Percentiles rank a stretch among this genome's conserved stretches.
Evolutionary conservation across 208 protist genomes (phyloP).

Genomic region (Crithidia thermophila): DNA sequence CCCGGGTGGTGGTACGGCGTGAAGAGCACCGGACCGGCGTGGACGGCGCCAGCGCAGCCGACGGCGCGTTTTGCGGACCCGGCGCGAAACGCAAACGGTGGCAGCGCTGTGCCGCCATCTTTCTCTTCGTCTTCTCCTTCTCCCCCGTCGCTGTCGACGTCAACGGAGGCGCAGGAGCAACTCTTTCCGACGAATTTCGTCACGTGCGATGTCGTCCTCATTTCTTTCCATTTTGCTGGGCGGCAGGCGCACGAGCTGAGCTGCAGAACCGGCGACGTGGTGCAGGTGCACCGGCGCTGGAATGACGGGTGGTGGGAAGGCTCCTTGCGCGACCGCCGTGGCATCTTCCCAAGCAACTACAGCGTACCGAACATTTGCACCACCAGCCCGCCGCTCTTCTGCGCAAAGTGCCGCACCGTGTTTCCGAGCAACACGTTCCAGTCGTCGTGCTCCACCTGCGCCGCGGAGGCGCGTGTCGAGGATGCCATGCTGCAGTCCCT

Average conservation of each 20-base stretch:
- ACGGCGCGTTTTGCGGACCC: slow-evolving; percentile 24
- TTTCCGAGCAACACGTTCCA: slow-evolving; percentile 22
- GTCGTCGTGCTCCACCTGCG: slow-evolving; percentile 38
- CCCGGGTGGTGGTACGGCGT: slow-evolving; percentile 81
- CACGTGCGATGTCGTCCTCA: slow-evolving; percentile 68
- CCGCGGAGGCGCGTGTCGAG: slow-evolving; percentile 41
- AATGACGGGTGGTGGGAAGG: slow-evolving; percentile 93
- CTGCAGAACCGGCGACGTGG: slow-evolving; percentile 53
- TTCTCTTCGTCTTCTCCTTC: background rate
- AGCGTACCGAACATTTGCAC: slow-evolving; percentile 72
- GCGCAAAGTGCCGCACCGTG: slow-evolving; percentile 55
- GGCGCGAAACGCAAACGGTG: background rate
- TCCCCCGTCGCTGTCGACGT: background rate
- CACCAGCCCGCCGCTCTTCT: slow-evolving; percentile 66
- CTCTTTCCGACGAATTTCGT: slow-evolving; percentile 81
- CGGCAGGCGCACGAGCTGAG: slow-evolving; percentile 50
- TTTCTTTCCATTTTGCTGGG: slow-evolving; percentile 55
- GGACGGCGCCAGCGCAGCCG: slow-evolving; percentile 4
- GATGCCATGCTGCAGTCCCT: slow-evolving; percentile 49
- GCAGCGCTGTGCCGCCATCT: background rate
- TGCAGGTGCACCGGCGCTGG: slow-evolving; percentile 80
- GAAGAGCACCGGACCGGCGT: slow-evolving; percentile 30
- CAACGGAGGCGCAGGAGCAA: slow-evolving; percentile 5
- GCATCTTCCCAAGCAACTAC: slow-evolving; percentile 89
- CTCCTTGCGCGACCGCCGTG: slow-evolving; percentile 51